phyloP scores from a whole-genome alignment of 345 rosid species.

The Odontarrhena argentea region DNA sequence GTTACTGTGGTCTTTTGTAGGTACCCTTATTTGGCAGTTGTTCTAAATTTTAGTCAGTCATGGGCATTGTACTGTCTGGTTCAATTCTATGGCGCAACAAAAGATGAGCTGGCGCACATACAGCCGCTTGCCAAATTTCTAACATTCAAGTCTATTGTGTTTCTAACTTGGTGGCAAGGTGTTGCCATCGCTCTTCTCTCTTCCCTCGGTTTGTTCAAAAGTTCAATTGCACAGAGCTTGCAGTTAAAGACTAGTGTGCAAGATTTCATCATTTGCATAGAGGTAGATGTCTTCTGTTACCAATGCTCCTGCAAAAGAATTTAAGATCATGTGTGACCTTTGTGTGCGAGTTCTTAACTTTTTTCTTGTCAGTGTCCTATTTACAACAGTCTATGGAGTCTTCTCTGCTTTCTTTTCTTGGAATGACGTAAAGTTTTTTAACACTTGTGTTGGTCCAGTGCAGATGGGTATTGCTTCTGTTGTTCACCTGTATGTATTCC shows the following conservation, averaged over 20 bases:
- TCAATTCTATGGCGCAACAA: constrained; percentile 86
- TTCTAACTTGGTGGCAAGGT: constrained; percentile 99
- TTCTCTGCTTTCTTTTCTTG: constrained; percentile 15
- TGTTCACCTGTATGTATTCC: constrained; percentile 94
- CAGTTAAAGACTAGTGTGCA: constrained; percentile 90
- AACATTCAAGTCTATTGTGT: constrained; percentile 92
- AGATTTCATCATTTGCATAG: constrained; percentile 97
- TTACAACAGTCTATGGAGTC: constrained; percentile 12
- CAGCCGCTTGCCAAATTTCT: constrained; percentile 93
- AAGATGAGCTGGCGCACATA: constrained; percentile 89
- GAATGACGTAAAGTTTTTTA: constrained; percentile 44
- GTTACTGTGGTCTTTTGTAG: constrained; percentile 49
- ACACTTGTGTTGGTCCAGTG: constrained; percentile 57
- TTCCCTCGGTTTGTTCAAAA: constrained; percentile 81
- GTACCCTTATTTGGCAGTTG: constrained; percentile 95
- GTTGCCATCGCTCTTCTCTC: constrained; percentile 89
- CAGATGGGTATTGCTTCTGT: constrained; percentile 99
- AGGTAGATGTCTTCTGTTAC: constrained; percentile 61
- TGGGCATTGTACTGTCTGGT: constrained; percentile 98
- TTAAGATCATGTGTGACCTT: constrained; percentile 13
- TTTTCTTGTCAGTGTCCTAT: constrained; percentile 1
- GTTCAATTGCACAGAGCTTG: constrained; percentile 80
- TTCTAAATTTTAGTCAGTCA: constrained; percentile 96
- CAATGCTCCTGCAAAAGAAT: constrained; percentile 13
- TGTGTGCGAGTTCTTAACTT: constrained; percentile 5